Conservation (phyloP, 768 basidiomycete species). For the Agaricus sinodeliciosus region DNA sequence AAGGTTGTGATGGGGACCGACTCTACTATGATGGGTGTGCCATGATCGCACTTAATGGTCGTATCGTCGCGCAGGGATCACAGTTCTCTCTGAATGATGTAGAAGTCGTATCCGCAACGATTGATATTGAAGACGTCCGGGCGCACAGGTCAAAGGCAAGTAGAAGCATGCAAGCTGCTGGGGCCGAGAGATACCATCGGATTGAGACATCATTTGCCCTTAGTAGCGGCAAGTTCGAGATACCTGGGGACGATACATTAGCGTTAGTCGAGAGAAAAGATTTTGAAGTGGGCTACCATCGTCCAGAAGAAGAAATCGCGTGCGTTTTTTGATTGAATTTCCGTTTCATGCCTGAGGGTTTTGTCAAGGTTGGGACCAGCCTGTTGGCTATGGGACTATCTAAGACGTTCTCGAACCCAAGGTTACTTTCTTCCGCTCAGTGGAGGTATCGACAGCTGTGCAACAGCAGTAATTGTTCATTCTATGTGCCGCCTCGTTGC, state of each 20-base stretch:
- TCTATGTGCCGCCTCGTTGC: constrained; percentile 94
- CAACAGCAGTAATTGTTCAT: constrained; percentile 91
- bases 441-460: constrained; percentile 96
- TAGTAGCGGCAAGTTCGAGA: constrained; percentile 65
- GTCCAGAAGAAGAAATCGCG: constrained; percentile 97
- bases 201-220: constrained; percentile 79
- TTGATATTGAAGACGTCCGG: constrained; percentile 96
- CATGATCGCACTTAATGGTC: constrained; percentile 93
- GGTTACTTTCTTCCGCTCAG: constrained; percentile 95
- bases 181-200: constrained; percentile 68
- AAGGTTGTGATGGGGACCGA: constrained; percentile 97
- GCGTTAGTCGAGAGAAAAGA: constrained; percentile 30
- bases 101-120: constrained; percentile 91
- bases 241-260: constrained; percentile 42
- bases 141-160: constrained; percentile 81
- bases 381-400: constrained; percentile 99
- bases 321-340: constrained; percentile 33
- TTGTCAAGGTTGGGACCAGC: constrained; percentile 80
- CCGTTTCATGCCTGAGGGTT: background rate
- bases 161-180: constrained; percentile 85
- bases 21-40: constrained; percentile 98
- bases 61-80: constrained; percentile 88
- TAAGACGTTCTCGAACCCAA: constrained; percentile 86
- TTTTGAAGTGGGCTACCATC: constrained; percentile 65
- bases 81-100: constrained; percentile 96